Conservation (phyloP, 495 filamentous ascomycete species). For the Aspergillus panamensis region DNA sequence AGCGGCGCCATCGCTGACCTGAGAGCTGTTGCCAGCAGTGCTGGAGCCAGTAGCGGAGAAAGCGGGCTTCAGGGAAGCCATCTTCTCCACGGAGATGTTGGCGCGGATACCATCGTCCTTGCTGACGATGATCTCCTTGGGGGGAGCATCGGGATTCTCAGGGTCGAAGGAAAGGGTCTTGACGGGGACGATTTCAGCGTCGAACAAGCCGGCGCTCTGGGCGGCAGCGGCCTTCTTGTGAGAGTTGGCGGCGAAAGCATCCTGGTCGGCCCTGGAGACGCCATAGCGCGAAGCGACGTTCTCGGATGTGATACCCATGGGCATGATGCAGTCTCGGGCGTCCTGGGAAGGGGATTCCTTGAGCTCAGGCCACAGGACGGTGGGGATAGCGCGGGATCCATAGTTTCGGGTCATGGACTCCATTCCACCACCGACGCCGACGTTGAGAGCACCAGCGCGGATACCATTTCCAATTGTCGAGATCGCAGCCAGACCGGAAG, state of each 20-base stretch:
- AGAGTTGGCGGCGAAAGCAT: constrained; percentile 71
- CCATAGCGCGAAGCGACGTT: constrained; percentile 80
- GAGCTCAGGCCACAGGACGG: constrained; percentile 71
- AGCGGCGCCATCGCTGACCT: constrained; percentile 85
- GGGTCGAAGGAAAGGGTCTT: constrained; percentile 55
- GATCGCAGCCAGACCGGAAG: constrained; percentile 71
- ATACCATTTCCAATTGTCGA: constrained; percentile 69
- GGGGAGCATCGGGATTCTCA: constrained; percentile 58
- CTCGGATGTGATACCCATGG: constrained; percentile 90
- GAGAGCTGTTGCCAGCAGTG: constrained; percentile 84
- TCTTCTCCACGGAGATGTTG: constrained; percentile 60
- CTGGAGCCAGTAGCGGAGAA: constrained; percentile 68
- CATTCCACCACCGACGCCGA: constrained; percentile 88
- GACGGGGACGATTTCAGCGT: constrained; percentile 74
- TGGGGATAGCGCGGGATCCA: constrained; percentile 75
- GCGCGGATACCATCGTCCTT: constrained; percentile 80
- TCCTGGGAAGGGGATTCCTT: constrained; percentile 62
- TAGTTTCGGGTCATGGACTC: constrained; percentile 94
- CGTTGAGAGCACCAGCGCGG: constrained; percentile 62
- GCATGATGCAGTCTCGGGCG: constrained; percentile 83
- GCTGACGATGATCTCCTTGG: constrained; percentile 57
- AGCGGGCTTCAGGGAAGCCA: constrained; percentile 79
- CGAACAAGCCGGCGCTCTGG: constrained; percentile 64
- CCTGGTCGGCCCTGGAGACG: constrained; percentile 72
- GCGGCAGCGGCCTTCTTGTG: constrained; percentile 70